A percentile compares a stretch with the other conserved stretches of the same genome.
These are phyloP conservation scores for Populus deltoides DNA, from an alignment of 345 rosid species.

Conservation along the genomic window DNA sequence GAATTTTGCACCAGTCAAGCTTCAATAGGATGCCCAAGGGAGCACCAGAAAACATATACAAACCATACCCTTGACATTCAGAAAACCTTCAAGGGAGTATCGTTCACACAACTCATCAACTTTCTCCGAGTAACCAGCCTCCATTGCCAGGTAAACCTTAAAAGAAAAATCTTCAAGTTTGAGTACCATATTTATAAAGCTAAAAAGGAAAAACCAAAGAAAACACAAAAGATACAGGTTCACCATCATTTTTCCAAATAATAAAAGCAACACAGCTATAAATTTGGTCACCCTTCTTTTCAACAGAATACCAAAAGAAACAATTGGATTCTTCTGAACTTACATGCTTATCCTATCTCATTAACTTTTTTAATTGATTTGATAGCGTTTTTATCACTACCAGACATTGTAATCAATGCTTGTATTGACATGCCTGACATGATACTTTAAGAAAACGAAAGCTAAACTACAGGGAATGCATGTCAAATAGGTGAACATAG, in stretches of 20 bases:
- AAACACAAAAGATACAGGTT: background rate
- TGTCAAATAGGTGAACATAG: background rate
- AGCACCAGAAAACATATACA: background rate
- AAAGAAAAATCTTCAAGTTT: background rate
- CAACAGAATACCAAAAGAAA: too few relatives aligned
- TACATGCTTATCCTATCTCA: background rate
- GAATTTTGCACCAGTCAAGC: conserved; percentile 4
- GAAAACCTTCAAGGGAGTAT: conserved; percentile 75
- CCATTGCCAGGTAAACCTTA: conserved; percentile 95
- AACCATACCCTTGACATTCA: conserved; percentile 44
- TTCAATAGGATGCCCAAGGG: background rate
- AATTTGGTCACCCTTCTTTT: background rate
- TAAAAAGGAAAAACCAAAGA: background rate
- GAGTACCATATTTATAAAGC: background rate
- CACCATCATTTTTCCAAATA: background rate
- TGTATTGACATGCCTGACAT: background rate
- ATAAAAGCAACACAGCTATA: background rate
- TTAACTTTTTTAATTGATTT: background rate
- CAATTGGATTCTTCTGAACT: too few relatives aligned
- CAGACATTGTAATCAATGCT: background rate
- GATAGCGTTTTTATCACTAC: background rate
- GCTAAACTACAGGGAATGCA: background rate
- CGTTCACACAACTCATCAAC: conserved; percentile 81
- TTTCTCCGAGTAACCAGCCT: conserved; percentile 93
- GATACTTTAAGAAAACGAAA: background rate